These are phyloP conservation scores for Globomyces pollinis-pini DNA, from an alignment of 192 early-diverging fungal species.

Conservation along the genomic window DNA sequence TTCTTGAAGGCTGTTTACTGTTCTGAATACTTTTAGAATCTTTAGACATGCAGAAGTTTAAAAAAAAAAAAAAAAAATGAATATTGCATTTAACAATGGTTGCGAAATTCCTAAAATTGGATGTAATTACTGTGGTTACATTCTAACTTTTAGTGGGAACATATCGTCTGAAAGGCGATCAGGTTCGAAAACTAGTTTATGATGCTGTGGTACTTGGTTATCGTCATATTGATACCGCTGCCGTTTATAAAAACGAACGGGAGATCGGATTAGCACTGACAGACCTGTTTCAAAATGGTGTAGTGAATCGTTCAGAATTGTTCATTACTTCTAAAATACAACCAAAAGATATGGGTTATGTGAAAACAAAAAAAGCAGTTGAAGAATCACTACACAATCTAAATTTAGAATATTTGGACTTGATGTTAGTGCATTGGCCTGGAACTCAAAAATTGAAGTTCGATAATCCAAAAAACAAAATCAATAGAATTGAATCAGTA, in stretches of 20 bases:
- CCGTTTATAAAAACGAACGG: slow-evolving; percentile 64
- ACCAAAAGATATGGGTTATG: slow-evolving; percentile 53
- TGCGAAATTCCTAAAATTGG: not conserved
- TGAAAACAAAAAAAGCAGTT: slow-evolving; percentile 52
- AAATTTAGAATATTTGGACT: slow-evolving; percentile 65
- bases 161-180: not conserved
- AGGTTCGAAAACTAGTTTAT: slow-evolving; percentile 23
- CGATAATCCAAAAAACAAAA: slow-evolving; percentile 27
- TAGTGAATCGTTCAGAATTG: slow-evolving; percentile 61
- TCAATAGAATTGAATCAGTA: slow-evolving; percentile 60
- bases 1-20: not conserved
- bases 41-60: not conserved
- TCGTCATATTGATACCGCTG: slow-evolving; percentile 35
- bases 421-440: slow-evolving; percentile 84
- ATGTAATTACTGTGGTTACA: not conserved
- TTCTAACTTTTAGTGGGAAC: not conserved
- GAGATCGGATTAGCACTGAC: slow-evolving; percentile 63
- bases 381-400: slow-evolving; percentile 59
- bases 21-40: not conserved
- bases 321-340: slow-evolving; percentile 70
- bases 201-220: slow-evolving; percentile 62
- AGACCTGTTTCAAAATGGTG: slow-evolving; percentile 6
- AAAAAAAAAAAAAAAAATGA: slow-evolving; percentile 17
- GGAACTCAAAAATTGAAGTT: slow-evolving; percentile 38
- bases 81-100: slow-evolving; percentile 7